These are phyloP conservation scores for Coniochaeta sp. DNA, from an alignment of 2,329 filamentous ascomycete species.

Conservation along the genomic window DNA sequence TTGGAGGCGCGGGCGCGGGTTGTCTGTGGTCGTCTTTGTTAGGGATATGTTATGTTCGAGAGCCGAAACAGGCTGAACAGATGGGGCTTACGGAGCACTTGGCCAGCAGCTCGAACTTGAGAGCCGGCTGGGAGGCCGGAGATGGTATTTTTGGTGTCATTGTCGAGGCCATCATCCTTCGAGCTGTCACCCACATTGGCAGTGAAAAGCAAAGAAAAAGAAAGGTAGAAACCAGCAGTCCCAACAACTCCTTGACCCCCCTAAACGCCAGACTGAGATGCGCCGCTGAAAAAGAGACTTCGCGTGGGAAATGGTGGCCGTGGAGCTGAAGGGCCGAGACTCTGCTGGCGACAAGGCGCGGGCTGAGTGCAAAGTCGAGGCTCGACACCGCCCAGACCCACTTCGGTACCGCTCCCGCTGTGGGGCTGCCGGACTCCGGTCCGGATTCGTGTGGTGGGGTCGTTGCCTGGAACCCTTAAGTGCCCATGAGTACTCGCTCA, in stretches of 20 bases:
- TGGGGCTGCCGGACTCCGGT: not conserved
- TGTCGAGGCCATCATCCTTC: constrained; percentile 45
- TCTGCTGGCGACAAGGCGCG: not conserved
- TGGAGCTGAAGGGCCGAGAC: not conserved
- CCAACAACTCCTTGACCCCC: not conserved
- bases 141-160: constrained; percentile 9
- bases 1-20: constrained; percentile 89
- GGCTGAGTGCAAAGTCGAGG: no score
- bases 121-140: constrained; percentile 53
- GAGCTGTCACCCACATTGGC: constrained; percentile 19
- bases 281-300: not conserved
- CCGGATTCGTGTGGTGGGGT: not conserved
- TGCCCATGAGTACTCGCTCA: no score
- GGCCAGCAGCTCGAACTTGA: constrained; percentile 71
- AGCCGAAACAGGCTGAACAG: constrained; percentile 9
- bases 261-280: not conserved
- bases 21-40: constrained; percentile 53
- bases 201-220: constrained; percentile 3
- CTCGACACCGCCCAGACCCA: not conserved
- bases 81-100: constrained; percentile 64
- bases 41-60: not conserved
- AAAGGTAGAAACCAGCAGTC: not conserved
- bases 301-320: not conserved
- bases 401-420: not conserved
- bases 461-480: no score